Evolutionary conservation across 768 basidiomycete species (phyloP), one percentile per base, ranked within the genome.

Genomic region (Calocera viscosa): DNA sequence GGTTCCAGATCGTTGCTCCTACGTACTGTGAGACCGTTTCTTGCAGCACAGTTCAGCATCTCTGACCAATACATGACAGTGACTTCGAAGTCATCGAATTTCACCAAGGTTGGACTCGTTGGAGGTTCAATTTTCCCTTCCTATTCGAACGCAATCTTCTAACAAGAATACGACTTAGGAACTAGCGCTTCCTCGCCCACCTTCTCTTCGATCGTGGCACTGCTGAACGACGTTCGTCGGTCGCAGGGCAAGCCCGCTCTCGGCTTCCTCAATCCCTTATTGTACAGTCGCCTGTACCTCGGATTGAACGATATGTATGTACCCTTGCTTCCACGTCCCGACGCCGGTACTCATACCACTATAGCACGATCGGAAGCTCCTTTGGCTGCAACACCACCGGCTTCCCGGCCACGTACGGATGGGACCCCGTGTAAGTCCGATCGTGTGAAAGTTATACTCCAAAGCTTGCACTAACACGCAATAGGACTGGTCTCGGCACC

Each of bases 311-410:
- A 60, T 22, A 60, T 60, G 53, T 60, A 19, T 8, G 53, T 22
- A 10, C 14, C 53, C 2, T 8, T 14, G 2, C 14, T 28, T 8
- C 14, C 24, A 16, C 30, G 53, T 26, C 26, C 16, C 7, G 8
- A 32, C 5, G 5, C 30, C 2, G 35, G 14, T 38, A 10, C 53
- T 60, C 5, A 60, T 26, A 22, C 7, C 30, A 5, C 16, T 16
- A 10, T 22, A 60, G 53, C 10, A 67, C 63, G 17, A 77, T 76
- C 12, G 49, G 64, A 22, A 72, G 41, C 26, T 68, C 68, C 53
- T 69, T 70, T 11, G 69, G 69, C 3, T 72, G 68, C 49, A 66
- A 32, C 32, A 75, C 76, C 17, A 72, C 73, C 41, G 76, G 76
- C n/a, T 77, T 77, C 72, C 67, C 69, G 14, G 74, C 53, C 10